phyloP scores from a whole-genome alignment of 495 filamentous ascomycete species.

The Letharia columbiana region DNA sequence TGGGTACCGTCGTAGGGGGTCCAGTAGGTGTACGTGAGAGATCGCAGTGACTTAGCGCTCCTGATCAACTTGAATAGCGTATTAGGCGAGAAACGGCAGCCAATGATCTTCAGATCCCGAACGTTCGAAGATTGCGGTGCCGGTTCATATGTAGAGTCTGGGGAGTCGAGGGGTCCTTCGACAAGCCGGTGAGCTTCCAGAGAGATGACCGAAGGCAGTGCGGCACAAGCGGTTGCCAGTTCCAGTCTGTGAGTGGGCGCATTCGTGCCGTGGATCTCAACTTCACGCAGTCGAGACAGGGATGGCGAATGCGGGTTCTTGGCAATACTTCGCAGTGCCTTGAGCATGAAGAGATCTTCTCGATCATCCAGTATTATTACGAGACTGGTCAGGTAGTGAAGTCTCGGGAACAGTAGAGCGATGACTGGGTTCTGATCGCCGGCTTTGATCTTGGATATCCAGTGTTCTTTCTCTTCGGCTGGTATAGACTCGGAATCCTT shows the following conservation, averaged over 20 bases:
- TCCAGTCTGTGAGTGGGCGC: too few species aligned
- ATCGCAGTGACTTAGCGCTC: background rate
- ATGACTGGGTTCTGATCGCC: background rate
- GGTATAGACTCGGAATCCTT: background rate
- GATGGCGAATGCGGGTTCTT: background rate
- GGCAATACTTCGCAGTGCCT: background rate
- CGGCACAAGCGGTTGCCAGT: background rate
- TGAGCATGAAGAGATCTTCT: background rate
- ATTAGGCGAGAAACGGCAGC: background rate
- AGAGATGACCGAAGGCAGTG: background rate
- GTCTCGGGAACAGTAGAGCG: background rate
- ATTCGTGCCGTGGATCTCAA: background rate
- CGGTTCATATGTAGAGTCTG: too few species aligned
- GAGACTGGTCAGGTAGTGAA: background rate
- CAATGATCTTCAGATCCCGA: background rate
- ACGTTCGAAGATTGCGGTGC: background rate
- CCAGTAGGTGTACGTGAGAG: background rate
- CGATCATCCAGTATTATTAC: background rate
- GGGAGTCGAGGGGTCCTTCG: too few species aligned
- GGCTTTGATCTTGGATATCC: background rate
- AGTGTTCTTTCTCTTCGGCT: background rate
- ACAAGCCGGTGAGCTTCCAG: background rate
- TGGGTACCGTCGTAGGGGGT: background rate
- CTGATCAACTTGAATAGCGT: background rate
- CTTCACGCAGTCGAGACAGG: background rate